Evolutionary conservation across 352 stramenopile species (phyloP).

Genomic region (Phytophthora cajani): DNA sequence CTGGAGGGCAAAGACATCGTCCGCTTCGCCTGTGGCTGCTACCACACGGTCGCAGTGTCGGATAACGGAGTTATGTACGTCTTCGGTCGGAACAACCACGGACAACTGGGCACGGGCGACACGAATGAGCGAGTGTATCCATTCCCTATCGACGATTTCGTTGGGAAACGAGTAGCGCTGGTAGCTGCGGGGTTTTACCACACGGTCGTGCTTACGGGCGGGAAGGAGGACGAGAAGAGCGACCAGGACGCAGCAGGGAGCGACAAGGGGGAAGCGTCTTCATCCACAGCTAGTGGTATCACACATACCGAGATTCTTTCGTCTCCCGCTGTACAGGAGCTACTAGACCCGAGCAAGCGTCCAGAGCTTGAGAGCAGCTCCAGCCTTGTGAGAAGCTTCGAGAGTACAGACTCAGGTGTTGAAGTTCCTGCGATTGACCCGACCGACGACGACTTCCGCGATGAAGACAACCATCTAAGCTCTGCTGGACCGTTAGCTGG

Average conservation of each 20-base stretch:
- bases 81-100: slow-evolving; percentile 95
- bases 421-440: slow-evolving; percentile 38
- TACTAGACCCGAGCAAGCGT: slow-evolving; percentile 19
- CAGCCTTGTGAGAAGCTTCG: neutral
- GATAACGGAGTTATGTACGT: slow-evolving; percentile 93
- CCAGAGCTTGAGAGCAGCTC: neutral
- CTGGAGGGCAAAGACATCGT: slow-evolving; percentile 88
- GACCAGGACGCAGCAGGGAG: slow-evolving; percentile 23
- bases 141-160: slow-evolving; percentile 89
- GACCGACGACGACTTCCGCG: slow-evolving; percentile 48
- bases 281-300: slow-evolving; percentile 8
- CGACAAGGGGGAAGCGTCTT: slow-evolving; percentile 20
- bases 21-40: slow-evolving; percentile 90
- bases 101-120: slow-evolving; percentile 92
- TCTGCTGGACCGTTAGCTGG: neutral
- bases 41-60: slow-evolving; percentile 90
- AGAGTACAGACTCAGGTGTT: neutral
- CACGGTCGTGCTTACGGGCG: slow-evolving; percentile 90
- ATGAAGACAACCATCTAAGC: slow-evolving; percentile 43
- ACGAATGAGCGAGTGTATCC: slow-evolving; percentile 88
- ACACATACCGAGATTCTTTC: slow-evolving; percentile 27
- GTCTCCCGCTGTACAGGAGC: slow-evolving; percentile 13
- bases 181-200: slow-evolving; percentile 95
- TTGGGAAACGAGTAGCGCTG: slow-evolving; percentile 88
- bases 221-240: slow-evolving; percentile 63